Evolutionary conservation across 2,329 filamentous ascomycete species (phyloP), one percentile per base, ranked within the genome.

Genomic region (Onygenales sp.): DNA sequence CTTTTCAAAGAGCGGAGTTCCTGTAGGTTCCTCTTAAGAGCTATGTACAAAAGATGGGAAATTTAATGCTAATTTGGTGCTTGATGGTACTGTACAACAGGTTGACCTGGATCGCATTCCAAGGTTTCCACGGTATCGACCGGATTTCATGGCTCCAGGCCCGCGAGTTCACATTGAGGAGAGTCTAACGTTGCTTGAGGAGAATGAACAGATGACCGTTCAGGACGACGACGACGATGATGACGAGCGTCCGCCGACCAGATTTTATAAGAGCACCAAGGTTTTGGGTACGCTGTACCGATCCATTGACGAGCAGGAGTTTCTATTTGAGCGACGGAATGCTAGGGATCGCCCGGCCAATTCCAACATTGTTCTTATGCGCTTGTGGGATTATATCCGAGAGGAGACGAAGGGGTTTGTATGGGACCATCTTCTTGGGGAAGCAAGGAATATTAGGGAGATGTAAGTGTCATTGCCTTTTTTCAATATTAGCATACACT

Each of bases 1-100:
- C 64, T 89, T 86, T 60, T 87, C 85, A 2, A 88, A 89, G 67
- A 87, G 85, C 0, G 87, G 88, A 0, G 80, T 85, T 33, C 69
- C 75, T 5, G 75, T 78, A 56, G 36, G 60, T 50, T 33, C 17
- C 21, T 50, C 44, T 43, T 40, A 43, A 53, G 64, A 57, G 81
- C 83, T 5, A 8, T 39, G 3, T 13, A 68, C 77, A 6, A 63
- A 78, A 37, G 64, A 56, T 0, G 60, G 70, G 1, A 66, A 83
- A 13, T 77, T 75, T 0, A 27, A 37, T 39, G 14, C 45, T 48
- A 31, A 49, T 33, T 11, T 17, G 6, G 34, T 37, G 17, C 2
- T 2, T 17, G 17, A 17, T 17, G 17, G 27, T 13, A 27, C 7
- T 37, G 36, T 37, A 17, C 14, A 32, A 40, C 37, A 60, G 58